A percentile compares a stretch with the other conserved stretches of the same genome.
phyloP scores from a whole-genome alignment of 441 rosid genomes.

The Flueggea neowawraea region DNA sequence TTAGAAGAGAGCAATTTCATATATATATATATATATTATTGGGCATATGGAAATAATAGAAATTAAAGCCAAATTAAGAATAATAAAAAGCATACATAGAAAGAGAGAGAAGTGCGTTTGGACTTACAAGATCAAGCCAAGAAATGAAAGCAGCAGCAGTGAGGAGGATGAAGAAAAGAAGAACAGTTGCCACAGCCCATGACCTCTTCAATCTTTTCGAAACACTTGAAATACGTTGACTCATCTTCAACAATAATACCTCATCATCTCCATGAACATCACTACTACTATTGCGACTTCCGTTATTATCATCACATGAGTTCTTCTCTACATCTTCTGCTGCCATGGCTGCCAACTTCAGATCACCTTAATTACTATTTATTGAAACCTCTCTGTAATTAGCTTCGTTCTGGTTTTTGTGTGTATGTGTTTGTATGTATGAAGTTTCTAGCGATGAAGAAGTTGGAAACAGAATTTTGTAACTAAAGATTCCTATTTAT shows the following conservation, averaged over 20 bases:
- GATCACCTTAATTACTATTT: no score
- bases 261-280: background rate
- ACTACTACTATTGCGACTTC: background rate
- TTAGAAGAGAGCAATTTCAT: no score
- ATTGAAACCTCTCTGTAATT: no score
- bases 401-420: no score
- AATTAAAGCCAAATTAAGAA: background rate
- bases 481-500: no score
- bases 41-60: background rate
- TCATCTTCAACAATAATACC: background rate
- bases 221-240: background rate
- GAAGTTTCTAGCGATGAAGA: no score
- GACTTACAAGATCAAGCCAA: conserved; percentile 29
- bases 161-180: conserved; percentile 24
- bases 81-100: background rate
- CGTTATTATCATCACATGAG: no score
- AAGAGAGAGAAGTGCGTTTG: background rate
- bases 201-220: conserved; percentile 11
- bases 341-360: no score
- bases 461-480: no score
- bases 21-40: no score
- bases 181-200: conserved; percentile 24
- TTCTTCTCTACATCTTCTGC: no score
- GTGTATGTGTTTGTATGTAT: no score
- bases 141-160: conserved; percentile 25